These are phyloP conservation scores for Verticillium zaregamsianum DNA, from an alignment of 2,329 filamentous ascomycete species.

Conservation along the genomic window DNA sequence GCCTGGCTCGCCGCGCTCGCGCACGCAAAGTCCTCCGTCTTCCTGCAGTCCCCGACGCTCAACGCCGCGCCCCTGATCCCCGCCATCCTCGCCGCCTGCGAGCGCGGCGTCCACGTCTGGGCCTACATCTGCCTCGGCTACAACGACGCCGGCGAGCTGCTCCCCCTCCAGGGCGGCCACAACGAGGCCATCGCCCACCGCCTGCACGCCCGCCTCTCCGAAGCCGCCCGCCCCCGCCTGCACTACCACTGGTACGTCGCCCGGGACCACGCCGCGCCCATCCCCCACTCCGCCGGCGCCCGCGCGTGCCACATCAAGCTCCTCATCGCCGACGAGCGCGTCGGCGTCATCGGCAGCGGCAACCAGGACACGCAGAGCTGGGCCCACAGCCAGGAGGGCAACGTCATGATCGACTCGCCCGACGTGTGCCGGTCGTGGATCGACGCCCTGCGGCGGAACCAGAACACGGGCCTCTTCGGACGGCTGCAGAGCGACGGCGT, in stretches of 20 bases:
- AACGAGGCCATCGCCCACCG: conserved; percentile 66
- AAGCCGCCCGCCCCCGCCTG: conserved; percentile 42
- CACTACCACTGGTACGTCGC: conserved; percentile 68
- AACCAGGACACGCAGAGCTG: conserved; percentile 80
- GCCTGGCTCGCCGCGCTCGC: conserved; percentile 67
- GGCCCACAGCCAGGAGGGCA: conserved; percentile 75
- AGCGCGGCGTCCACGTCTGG: conserved; percentile 62
- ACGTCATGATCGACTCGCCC: conserved; percentile 66
- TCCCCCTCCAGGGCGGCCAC: conserved; percentile 71
- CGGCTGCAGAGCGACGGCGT: conserved; percentile 51
- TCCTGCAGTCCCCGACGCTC: conserved; percentile 74
- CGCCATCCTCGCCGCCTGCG: conserved; percentile 59
- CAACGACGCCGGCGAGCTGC: conserved; percentile 72
- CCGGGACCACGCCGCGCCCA: conserved; percentile 66
- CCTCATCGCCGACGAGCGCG: conserved; percentile 64
- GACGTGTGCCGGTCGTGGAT: conserved; percentile 44
- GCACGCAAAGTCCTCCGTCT: conserved; percentile 60
- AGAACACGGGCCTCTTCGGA: conserved; percentile 60
- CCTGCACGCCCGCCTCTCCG: conserved; percentile 51
- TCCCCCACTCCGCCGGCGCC: conserved; percentile 61
- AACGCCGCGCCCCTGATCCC: conserved; percentile 66
- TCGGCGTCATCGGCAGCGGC: conserved; percentile 70
- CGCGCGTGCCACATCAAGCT: conserved; percentile 75
- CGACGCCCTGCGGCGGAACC: conserved; percentile 38
- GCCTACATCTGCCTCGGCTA: conserved; percentile 75